Base-by-base conservation (phyloP, 345 rosid genomes). In the Salix arbutifolia region DNA sequence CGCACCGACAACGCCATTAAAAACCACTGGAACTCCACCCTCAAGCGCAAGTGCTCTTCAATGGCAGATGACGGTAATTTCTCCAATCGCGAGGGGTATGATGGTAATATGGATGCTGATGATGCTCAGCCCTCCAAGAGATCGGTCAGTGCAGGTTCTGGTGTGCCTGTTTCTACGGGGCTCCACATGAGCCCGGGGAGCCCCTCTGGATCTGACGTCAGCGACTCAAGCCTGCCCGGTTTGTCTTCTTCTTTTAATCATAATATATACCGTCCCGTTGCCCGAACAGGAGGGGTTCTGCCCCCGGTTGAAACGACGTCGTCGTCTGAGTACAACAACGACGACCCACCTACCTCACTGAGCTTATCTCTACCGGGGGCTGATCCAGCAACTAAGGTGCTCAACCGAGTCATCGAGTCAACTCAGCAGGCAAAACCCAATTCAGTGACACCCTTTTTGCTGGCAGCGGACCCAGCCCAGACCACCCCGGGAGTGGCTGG, bases 171-270 rank as follows among this genome's bases (percentile, higher is more conserved):
- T 19, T 81, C 83, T 3, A 88, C 86, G 4, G 98, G 91, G 30
- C 82, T 90, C 74, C 83, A 83, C 65, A 85, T 89, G 90, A 91
- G 78, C 69, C 97, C 94, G 4, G 88, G 90, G 3, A 92, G 97
- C 50, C 97, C 94, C 0, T 88, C 92, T 31, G 97, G 90, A 74
- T 92, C 97, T 79, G 94, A 92, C 82, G 85, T 86, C 76, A 92
- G 94, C 84, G 93, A 90, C 67, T 88, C 91, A 4, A 87, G 89
- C 75, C 80, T 75, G 0, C 93, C 87, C 17, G 89, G 87, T 8
- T 74, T 84, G 42, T 82, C 87, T 19, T 60, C 86, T 13, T 82
- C 86, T 4, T 21, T 9, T 56, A 53, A 53, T 53, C 23, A 23
- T 19, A 84, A 81, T 42, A 82, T 84, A 64, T 85, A 76, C 78